Percentiles rank a stretch among this genome's conserved stretches.
These are phyloP conservation scores for Pseudogymnoascus sp. DNA, from an alignment of 2,329 filamentous ascomycete species.

Conservation along the genomic window DNA sequence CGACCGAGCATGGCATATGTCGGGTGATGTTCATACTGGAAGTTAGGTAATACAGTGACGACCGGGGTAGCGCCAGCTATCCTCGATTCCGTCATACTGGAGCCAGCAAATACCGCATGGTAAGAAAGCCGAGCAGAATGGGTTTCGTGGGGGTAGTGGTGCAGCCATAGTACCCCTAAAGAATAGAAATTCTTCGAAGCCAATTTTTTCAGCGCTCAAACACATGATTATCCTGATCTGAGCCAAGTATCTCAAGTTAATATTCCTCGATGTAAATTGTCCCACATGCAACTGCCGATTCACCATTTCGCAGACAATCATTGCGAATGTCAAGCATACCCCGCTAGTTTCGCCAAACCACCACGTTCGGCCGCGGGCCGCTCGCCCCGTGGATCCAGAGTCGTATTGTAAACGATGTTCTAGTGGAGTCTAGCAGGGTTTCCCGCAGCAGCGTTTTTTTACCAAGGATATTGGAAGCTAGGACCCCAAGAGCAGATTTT, in stretches of 20 bases:
- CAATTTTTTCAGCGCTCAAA: neutral
- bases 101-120: slow-evolving; percentile 1
- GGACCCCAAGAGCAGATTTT: neutral
- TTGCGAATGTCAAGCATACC: neutral
- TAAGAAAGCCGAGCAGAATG: neutral
- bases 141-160: neutral
- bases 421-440: neutral
- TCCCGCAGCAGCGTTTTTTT: neutral
- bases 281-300: neutral
- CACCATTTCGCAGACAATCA: neutral
- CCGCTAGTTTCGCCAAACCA: neutral
- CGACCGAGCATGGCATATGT: neutral
- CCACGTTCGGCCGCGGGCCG: neutral
- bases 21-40: neutral
- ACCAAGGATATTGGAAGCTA: neutral
- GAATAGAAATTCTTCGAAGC: neutral
- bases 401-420: neutral
- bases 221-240: neutral
- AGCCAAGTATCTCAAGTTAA: neutral
- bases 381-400: neutral
- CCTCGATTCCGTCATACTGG: neutral
- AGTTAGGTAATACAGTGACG: neutral
- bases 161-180: neutral
- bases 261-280: neutral
- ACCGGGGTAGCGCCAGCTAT: neutral